phyloP scores from a whole-genome alignment of 495 filamentous ascomycete genomes.

The Echria macrotheca region DNA sequence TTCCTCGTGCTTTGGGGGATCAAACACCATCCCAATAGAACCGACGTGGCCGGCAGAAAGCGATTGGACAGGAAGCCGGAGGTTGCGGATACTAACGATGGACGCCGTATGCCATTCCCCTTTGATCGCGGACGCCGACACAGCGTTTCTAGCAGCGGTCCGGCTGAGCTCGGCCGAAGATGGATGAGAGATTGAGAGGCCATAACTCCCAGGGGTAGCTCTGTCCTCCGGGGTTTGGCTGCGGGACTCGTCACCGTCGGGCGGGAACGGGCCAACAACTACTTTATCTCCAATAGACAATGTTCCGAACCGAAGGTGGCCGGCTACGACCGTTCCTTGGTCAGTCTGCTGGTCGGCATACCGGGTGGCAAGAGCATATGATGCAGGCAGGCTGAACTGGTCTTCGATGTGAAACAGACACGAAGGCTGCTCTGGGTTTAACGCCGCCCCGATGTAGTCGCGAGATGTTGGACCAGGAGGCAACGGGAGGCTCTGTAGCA shows the following conservation, averaged over 20 bases:
- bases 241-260: slow-evolving; percentile 35
- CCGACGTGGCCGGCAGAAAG: slow-evolving; percentile 81
- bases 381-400: slow-evolving; percentile 52
- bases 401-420: slow-evolving; percentile 86
- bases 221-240: slow-evolving; percentile 34
- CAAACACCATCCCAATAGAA: slow-evolving; percentile 73
- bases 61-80: slow-evolving; percentile 75
- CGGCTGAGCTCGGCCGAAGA: slow-evolving; percentile 39
- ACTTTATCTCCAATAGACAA: slow-evolving; percentile 75
- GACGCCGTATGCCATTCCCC: slow-evolving; percentile 71
- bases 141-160: slow-evolving; percentile 31
- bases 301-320: slow-evolving; percentile 71
- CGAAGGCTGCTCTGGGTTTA: slow-evolving; percentile 46
- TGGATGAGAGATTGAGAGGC: slow-evolving; percentile 39
- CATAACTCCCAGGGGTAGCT: slow-evolving; percentile 28
- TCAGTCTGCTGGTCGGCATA: slow-evolving; percentile 31
- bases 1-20: slow-evolving; percentile 20
- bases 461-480: slow-evolving; percentile 49
- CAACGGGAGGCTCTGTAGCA: slow-evolving; percentile 72
- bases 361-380: slow-evolving; percentile 37
- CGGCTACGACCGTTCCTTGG: slow-evolving; percentile 64
- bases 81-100: slow-evolving; percentile 79
- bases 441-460: slow-evolving; percentile 36
- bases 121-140: slow-evolving; percentile 42
- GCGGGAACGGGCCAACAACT: slow-evolving; percentile 70